Evolutionary conservation across 75 land plant genomes (phyloP), one percentile per base, ranked within the genome.

Genomic region (Chamaecyparis obtusa): DNA sequence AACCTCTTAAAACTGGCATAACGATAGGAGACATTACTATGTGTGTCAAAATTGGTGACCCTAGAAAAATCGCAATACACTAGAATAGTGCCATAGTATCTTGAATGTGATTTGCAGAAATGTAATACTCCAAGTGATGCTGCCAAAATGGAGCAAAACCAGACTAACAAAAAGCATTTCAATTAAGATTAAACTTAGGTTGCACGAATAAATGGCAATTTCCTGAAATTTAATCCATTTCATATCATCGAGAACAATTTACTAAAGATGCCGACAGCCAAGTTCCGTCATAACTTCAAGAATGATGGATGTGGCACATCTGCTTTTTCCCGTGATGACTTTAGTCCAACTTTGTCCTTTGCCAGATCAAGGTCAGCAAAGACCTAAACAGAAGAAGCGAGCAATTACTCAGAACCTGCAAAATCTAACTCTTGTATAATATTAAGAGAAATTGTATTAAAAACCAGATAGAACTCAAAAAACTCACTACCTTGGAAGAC

Each of bases 341-440:
- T 78, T 78, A 44, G 44, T 78, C 43, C 44, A 78, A 24, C 55
- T 83, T 83, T 83, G 30, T 83, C 55, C 49, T 83, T 83, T 83
- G 32, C 55, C 49, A 21, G 56, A 49, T 46, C 55, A 30, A 83
- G 84, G 1, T 83, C 55, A 83, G 84, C 44, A 44, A 83, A 83
- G 35, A 83, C 84, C 84, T 83, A 83, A 48, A 49, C 56, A 83
- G n/a, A 83, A 46, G 48, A 46, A 15, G 27, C 43, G 13, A 33
- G 35, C 35, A 49, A 46, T 46, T n/a, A 83, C 19, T 41, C 35
- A 78, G 19, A 78, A 15, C 24, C 27, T 78, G 24, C 41, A 37
- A 21, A 78, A 39, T 60, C 67, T 37, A 78, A 78, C 81, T 1
- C 6, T 78, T 37, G 24, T 9, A 78, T 19, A 37, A 78, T 21